Evolutionary conservation across 1,139 yeast species (phyloP), one percentile per base, ranked within the genome.

Genomic region (Candida pseudoviswanathii): DNA sequence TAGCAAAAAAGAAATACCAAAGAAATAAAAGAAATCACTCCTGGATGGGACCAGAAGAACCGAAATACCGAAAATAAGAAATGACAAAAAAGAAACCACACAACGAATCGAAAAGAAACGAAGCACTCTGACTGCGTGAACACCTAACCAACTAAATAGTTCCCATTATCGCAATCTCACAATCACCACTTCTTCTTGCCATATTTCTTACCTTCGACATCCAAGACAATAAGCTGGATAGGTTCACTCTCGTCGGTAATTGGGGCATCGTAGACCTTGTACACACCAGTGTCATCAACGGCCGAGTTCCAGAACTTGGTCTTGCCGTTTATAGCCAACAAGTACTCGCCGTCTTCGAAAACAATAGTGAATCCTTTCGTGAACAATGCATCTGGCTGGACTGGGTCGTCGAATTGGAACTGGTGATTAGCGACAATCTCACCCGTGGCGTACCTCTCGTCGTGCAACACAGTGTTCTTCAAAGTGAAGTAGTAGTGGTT

Each of bases 371-470:
- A 51, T 9, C 54, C 54, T 26, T 33, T 39, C 16, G 30, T 36
- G 30, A 31, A 49, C 21, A 51, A 48, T n/a, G 51, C 48, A 46
- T 46, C 47, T 2, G 43, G 9, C 34, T 45, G 48, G 21, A 21
- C 9, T 44, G 77, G 77, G 47, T 75, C 75, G 55, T 73, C 78
- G 54, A 72, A 72, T 61, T 73, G 78, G 70, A 73, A 73, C 61
- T 73, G 77, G 62, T 72, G 66, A 66, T 72, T 73, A 48, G 77
- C 75, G 49, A 71, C 78, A 62, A 73, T 72, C 44, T 75, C 67
- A 32, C 77, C 77, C 51, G 71, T 62, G 63, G 77, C 67, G 41
- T 71, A 71, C 49, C 64, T 50, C 34, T 61, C 41, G 53, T 72
- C 78, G 27, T 58, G 64, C 55, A 73, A 66, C 4, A 36, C 36